Conservation (phyloP, 352 stramenopile species). For the Phytophthora agathidicida region DNA sequence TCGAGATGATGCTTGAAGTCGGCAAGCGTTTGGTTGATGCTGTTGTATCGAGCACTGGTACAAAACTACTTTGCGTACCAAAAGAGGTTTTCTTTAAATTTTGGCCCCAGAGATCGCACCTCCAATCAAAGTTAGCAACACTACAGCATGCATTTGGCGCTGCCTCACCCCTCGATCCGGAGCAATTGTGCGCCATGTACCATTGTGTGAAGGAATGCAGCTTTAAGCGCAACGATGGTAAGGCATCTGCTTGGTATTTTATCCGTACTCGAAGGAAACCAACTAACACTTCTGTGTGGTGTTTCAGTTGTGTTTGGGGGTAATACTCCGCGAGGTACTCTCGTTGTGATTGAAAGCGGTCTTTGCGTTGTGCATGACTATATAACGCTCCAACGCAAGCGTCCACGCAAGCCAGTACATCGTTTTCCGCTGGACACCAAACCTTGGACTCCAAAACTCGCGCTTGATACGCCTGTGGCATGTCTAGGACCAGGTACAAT, state of each 20-base stretch:
- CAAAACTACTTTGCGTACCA: slow-evolving; percentile 46
- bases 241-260: no score
- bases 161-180: slow-evolving; percentile 38
- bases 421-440: slow-evolving; percentile 3
- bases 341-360: slow-evolving; percentile 49
- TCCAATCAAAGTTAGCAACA: slow-evolving; percentile 40
- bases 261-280: background rate
- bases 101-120: slow-evolving; percentile 35
- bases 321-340: slow-evolving; percentile 23
- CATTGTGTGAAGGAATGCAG: slow-evolving; percentile 37
- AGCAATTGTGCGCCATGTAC: slow-evolving; percentile 54
- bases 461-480: slow-evolving; percentile 47
- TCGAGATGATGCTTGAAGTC: slow-evolving; percentile 39
- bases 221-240: slow-evolving; percentile 56
- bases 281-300: background rate
- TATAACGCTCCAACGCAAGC: slow-evolving; percentile 37
- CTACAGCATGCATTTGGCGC: slow-evolving; percentile 41
- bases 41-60: slow-evolving; percentile 15
- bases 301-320: slow-evolving; percentile 39
- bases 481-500: slow-evolving; percentile 43
- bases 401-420: background rate
- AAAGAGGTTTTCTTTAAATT: slow-evolving; percentile 36
- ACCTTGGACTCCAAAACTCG: slow-evolving; percentile 18
- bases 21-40: slow-evolving; percentile 39
- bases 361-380: slow-evolving; percentile 50